Conservation (phyloP, 208 protist genomes). For the Spongospora subterranea region DNA sequence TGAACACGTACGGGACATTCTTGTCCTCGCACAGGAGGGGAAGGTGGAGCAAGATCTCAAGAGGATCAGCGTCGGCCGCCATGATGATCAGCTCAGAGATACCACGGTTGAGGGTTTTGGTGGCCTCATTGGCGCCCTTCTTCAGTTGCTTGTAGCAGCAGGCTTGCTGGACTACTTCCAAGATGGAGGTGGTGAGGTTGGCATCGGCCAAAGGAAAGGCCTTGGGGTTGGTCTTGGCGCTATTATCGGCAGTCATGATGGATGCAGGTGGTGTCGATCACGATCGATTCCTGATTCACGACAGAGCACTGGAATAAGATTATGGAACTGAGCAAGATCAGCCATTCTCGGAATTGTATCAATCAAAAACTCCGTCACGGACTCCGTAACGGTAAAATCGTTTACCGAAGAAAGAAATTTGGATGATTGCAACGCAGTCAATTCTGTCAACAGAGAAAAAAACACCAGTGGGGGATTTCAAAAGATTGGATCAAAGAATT, state of each 20-base stretch:
- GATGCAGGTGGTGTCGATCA: neutral
- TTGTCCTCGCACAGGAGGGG: conserved; percentile 99
- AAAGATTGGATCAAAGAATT: too few relatives aligned
- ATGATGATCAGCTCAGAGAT: conserved; percentile 98
- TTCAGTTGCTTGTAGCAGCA: conserved; percentile 97
- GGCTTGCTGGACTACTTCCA: conserved; percentile 80
- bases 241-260: neutral
- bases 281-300: conserved; percentile 50
- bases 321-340: too few relatives aligned
- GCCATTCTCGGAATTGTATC: too few relatives aligned
- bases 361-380: too few relatives aligned
- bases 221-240: conserved; percentile 91
- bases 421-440: too few relatives aligned
- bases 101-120: conserved; percentile 98
- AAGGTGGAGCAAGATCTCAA: conserved; percentile 99
- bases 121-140: conserved; percentile 99
- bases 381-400: too few relatives aligned
- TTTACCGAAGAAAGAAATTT: too few relatives aligned
- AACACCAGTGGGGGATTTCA: too few relatives aligned
- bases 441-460: too few relatives aligned
- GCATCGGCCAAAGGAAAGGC: conserved; percentile 95
- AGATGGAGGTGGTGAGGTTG: conserved; percentile 82
- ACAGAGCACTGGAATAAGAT: too few relatives aligned
- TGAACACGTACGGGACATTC: conserved; percentile 99
- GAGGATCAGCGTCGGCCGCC: conserved; percentile 96